Conservation (phyloP, 495 filamentous ascomycete species). For the Amniculicola lignicola region DNA sequence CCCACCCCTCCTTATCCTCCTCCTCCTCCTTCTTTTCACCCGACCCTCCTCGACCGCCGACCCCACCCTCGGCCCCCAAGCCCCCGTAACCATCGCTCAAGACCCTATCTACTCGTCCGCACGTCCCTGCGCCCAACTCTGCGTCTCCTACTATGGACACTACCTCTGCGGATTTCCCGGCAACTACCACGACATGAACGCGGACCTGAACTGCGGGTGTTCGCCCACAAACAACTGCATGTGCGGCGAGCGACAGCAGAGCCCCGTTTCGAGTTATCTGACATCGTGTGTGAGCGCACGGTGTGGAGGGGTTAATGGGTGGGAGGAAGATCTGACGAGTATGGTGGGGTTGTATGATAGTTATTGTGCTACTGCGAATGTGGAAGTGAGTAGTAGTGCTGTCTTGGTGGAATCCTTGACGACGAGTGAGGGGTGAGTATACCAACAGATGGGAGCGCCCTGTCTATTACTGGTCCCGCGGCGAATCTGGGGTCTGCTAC, state of each 20-base stretch:
- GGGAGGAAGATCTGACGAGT: background rate
- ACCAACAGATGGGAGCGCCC: no score
- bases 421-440: no score
- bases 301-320: background rate
- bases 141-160: background rate
- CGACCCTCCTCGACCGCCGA: background rate
- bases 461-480: background rate
- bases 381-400: background rate
- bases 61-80: background rate
- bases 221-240: background rate
- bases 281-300: background rate
- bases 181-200: background rate
- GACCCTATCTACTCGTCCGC: background rate
- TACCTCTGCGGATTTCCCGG: background rate
- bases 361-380: conserved; percentile 4
- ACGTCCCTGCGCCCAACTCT: background rate
- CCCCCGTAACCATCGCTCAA: background rate
- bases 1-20: background rate
- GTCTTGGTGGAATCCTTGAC: no score
- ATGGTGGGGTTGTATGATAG: conserved; percentile 4
- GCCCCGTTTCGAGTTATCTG: background rate
- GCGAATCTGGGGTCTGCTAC: background rate
- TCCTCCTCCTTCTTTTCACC: background rate
- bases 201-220: background rate
- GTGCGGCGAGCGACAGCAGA: background rate